Base-by-base conservation (phyloP, 306 rosid genomes). In the Carpinus viminea region DNA sequence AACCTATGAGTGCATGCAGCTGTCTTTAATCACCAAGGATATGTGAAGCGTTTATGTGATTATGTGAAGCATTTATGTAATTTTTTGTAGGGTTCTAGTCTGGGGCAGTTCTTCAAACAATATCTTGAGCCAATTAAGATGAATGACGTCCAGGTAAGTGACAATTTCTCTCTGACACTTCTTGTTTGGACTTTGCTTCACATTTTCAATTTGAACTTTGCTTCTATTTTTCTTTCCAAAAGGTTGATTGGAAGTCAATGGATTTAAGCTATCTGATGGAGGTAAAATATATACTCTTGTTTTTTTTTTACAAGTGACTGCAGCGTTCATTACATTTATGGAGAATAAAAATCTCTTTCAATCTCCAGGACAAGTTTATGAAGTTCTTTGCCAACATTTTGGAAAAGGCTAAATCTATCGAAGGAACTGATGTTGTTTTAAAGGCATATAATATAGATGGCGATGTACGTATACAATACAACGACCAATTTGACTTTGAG, bases 71-170 rank as follows among this genome's bases (percentile, higher is more conserved):
- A 24, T 61, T 55, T 69, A 73, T 79, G 81, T 66, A 43, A 54
- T 82, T 72, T 82, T 68, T 69, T 74, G 76, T 84, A 92, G 98
- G 98, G 98, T 83, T 95, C 98, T 68, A 95, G 98, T 84, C 57
- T 92, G 88, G 98, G 98, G 68, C 98, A 89, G 79, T 95, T 90
- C 86, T 95, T 85, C 79, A 86, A 83, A 82, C 93, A 92, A 74
- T 95, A 92, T 81, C 98, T 95, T 77, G 93, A 88, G 87, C 98
- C 97, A 83, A 95, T 95, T 77, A 95, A 90, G 87, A 85, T 95
- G 83, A 95, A 95, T 48, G 98, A 88, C 21, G 87, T 91, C 83
- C 88, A 79, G 84, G 98, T 91, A 81, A 70, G 84, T 79, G 41
- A 56, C 60, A 24, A 68, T 50, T 64, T 51, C 51, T 73, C 34